Evolutionary conservation across 257 asterid genomes (phyloP).

Genomic region (Nicotiana paniculata): DNA sequence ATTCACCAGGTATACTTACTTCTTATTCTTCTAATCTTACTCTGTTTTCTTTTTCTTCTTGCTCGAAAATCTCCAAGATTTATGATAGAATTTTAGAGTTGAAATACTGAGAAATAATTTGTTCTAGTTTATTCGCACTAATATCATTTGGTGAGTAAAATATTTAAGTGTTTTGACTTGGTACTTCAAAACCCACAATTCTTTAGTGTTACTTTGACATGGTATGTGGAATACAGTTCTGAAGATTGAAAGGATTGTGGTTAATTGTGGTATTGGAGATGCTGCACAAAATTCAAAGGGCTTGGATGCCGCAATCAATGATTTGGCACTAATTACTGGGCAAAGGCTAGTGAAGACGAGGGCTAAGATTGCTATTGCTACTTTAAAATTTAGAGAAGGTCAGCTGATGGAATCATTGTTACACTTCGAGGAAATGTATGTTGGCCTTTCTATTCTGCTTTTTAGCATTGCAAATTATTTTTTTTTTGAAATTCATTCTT

Average conservation of each 20-base stretch:
- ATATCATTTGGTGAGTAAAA: neutral
- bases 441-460: conserved; percentile 7
- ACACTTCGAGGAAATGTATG: conserved; percentile 80
- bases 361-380: conserved; percentile 90
- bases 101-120: neutral
- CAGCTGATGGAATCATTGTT: conserved; percentile 79
- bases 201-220: neutral
- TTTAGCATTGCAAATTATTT: neutral
- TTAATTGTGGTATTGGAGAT: conserved; percentile 98
- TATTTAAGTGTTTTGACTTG: neutral
- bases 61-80: too few species aligned
- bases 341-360: conserved; percentile 92
- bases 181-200: too few species aligned
- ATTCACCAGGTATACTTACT: conserved; percentile 55
- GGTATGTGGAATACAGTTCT: conserved; percentile 36
- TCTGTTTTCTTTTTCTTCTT: neutral
- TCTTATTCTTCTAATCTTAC: neutral
- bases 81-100: neutral
- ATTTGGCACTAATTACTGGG: conserved; percentile 84
- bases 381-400: conserved; percentile 79
- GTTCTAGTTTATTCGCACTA: neutral
- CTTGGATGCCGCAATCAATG: conserved; percentile 86
- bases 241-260: conserved; percentile 73
- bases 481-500: neutral
- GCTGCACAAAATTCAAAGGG: conserved; percentile 99